Percentiles rank a stretch among this genome's conserved stretches.
Evolutionary conservation across 73 alveolate genomes (phyloP).

Genomic region (Paramecium primaurelia): DNA sequence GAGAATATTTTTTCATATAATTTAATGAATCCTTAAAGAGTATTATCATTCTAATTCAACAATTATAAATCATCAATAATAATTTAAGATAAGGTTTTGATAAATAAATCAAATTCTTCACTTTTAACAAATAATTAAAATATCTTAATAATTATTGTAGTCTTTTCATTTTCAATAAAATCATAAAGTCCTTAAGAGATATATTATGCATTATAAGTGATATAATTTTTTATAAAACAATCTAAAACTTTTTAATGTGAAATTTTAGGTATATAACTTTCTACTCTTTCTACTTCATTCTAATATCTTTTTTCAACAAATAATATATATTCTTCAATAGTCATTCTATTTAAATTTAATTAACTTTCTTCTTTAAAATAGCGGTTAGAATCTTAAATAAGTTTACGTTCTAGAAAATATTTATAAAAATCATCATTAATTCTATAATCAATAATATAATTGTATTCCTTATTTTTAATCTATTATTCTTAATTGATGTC

Average conservation of each 20-base stretch:
- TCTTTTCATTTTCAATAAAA: slow-evolving; percentile 21
- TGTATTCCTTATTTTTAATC: not conserved
- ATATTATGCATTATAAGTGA: not conserved
- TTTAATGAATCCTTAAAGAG: not conserved
- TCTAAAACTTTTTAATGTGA: not conserved
- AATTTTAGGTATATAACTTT: not conserved
- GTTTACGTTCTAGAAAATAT: not conserved
- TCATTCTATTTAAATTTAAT: not conserved
- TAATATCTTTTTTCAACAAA: not conserved
- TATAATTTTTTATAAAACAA: not conserved
- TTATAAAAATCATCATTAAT: not conserved
- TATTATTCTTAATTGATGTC: not conserved
- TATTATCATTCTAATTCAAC: not conserved
- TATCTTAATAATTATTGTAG: not conserved
- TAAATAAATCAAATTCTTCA: not conserved
- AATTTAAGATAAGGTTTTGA: not conserved
- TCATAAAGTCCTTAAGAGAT: not conserved
- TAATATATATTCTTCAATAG: not conserved
- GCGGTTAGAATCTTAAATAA: not conserved
- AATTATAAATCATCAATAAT: not conserved
- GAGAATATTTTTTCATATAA: not conserved
- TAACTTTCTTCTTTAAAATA: not conserved
- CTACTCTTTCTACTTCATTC: not conserved
- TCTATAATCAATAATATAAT: not conserved
- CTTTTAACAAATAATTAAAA: slow-evolving; percentile 14